Percentiles rank a stretch among this genome's conserved stretches.
These are phyloP conservation scores for Linanthus parryae DNA, from an alignment of 148 eudicot species.

Conservation along the genomic window DNA sequence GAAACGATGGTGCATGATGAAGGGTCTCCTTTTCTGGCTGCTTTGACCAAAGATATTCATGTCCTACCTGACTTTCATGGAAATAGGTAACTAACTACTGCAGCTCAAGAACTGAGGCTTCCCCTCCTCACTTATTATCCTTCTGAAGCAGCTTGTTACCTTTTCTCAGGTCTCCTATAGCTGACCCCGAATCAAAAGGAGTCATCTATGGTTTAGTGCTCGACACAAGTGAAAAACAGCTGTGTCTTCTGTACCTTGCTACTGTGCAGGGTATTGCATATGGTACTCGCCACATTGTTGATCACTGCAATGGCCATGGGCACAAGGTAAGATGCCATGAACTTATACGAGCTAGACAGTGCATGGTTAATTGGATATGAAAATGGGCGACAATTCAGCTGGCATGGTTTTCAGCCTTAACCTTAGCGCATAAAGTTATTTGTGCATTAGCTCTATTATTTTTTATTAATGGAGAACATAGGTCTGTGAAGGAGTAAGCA, in stretches of 20 bases:
- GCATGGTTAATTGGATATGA: no score
- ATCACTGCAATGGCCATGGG: slow-evolving; percentile 94
- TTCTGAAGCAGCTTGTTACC: slow-evolving; percentile 5
- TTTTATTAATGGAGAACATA: no score
- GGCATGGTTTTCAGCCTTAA: no score
- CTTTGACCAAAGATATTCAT: slow-evolving; percentile 79
- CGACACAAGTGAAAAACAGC: slow-evolving; percentile 79
- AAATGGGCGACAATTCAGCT: no score
- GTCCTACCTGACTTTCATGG: slow-evolving; percentile 97
- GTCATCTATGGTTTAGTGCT: slow-evolving; percentile 83
- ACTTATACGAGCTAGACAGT: no score
- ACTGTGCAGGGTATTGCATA: slow-evolving; percentile 94
- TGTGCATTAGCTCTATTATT: no score
- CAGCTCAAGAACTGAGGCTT: no score
- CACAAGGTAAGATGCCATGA: slow-evolving; percentile 64
- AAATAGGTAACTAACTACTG: slow-evolving; percentile 49
- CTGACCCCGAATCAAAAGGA: slow-evolving; percentile 91
- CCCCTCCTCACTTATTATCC: background rate
- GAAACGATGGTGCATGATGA: slow-evolving; percentile 56
- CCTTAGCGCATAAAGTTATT: no score
- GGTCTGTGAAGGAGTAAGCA: no score
- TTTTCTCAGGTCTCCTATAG: slow-evolving; percentile 79
- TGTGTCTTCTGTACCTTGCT: slow-evolving; percentile 88
- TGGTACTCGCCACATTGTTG: slow-evolving; percentile 94
- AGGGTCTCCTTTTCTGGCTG: slow-evolving; percentile 59